Conservation (phyloP, 495 filamentous ascomycete species). For the Penicillium fimorum region DNA sequence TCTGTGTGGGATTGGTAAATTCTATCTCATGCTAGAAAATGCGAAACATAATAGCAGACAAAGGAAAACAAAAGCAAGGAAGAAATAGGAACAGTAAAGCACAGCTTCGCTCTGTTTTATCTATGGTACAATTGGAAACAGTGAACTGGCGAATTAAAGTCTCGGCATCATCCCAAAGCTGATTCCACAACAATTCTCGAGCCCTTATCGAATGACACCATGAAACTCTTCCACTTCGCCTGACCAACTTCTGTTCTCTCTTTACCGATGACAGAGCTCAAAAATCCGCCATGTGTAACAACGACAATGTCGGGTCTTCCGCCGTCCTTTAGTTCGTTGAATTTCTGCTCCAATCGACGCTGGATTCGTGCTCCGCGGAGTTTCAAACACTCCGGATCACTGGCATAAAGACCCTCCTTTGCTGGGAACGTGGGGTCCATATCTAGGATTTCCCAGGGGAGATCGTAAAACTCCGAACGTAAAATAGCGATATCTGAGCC, state of each 20-base stretch:
- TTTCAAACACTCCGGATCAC: conserved; percentile 2
- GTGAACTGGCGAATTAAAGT: not conserved
- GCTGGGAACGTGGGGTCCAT: conserved; percentile 9
- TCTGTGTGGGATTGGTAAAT: too few relatives aligned
- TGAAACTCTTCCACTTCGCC: conserved; percentile 10
- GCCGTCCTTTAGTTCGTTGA: conserved; percentile 3
- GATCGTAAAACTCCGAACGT: conserved; percentile 8
- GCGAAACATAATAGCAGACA: too few relatives aligned
- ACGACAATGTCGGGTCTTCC: conserved; percentile 16
- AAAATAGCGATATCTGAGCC: conserved; percentile 10
- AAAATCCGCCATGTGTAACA: conserved; percentile 17
- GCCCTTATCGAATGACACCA: conserved; percentile 9
- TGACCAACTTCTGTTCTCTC: not conserved
- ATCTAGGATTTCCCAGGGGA: conserved; percentile 10
- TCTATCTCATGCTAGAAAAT: too few relatives aligned
- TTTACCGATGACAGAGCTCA: conserved; percentile 6
- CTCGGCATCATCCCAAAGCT: not conserved
- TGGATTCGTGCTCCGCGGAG: conserved; percentile 9
- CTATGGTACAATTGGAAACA: too few relatives aligned
- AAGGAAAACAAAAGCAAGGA: too few relatives aligned
- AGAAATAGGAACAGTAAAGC: too few relatives aligned
- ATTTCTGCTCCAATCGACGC: conserved; percentile 6
- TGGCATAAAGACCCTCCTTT: conserved; percentile 8
- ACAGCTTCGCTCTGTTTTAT: too few relatives aligned
- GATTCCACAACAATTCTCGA: conserved; percentile 3